A percentile compares a stretch with the other conserved stretches of the same genome.
These are phyloP conservation scores for Barnettozyma salicaria DNA, from an alignment of 805 yeast genomes.

Conservation along the genomic window DNA sequence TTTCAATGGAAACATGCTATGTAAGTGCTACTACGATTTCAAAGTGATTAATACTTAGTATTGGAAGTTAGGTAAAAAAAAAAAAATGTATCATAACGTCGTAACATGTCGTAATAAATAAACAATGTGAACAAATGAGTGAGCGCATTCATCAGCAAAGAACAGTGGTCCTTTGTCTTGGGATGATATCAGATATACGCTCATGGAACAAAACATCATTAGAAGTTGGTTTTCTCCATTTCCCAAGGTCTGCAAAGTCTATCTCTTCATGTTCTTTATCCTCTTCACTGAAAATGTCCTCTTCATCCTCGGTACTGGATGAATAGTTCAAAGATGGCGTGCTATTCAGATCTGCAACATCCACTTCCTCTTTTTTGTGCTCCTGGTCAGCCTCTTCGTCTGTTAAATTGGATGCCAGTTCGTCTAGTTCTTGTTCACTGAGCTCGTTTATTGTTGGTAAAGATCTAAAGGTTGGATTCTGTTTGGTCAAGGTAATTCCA, in stretches of 20 bases:
- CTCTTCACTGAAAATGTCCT: slow-evolving; percentile 10
- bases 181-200: background rate
- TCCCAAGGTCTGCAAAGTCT: slow-evolving; percentile 6
- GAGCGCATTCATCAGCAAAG: too few species aligned
- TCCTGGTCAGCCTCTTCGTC: slow-evolving; percentile 12
- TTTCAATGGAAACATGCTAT: too few species aligned
- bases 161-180: background rate
- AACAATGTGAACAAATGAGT: too few species aligned
- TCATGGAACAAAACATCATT: background rate
- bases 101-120: too few species aligned
- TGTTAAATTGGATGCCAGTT: slow-evolving; percentile 11
- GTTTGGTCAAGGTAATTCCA: slow-evolving; percentile 3
- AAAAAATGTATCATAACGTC: too few species aligned
- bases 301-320: slow-evolving; percentile 15
- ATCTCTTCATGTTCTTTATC: slow-evolving; percentile 12
- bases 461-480: slow-evolving; percentile 14
- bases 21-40: too few species aligned
- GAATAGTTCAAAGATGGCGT: slow-evolving; percentile 17
- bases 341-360: slow-evolving; percentile 17
- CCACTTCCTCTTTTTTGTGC: slow-evolving; percentile 15
- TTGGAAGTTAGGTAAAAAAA: too few species aligned
- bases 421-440: slow-evolving; percentile 18
- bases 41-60: too few species aligned
- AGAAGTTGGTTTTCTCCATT: slow-evolving; percentile 1
- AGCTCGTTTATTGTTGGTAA: slow-evolving; percentile 23